phyloP scores from a whole-genome alignment of 257 asterid species.

The Lycium barbarum region DNA sequence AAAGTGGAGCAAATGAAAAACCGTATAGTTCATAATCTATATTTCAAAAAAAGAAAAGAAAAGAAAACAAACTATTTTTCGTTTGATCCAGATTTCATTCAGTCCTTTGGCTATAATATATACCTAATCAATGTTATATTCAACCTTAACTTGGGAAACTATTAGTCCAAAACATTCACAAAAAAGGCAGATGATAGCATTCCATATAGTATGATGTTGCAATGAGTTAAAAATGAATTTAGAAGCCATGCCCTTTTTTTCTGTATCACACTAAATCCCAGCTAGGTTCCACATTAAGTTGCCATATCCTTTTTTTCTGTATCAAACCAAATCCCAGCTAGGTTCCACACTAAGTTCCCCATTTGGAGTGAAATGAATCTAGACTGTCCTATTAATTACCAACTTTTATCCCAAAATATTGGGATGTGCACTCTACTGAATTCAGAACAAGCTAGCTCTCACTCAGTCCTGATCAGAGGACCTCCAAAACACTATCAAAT shows the following conservation, averaged over 20 bases:
- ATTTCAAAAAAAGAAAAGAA: not conserved
- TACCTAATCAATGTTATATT: not conserved
- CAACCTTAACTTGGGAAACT: slow-evolving; percentile 8
- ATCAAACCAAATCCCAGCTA: slow-evolving; percentile 13
- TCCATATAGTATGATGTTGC: not conserved
- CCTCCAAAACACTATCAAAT: not conserved
- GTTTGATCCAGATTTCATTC: not conserved
- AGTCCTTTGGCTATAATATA: not conserved
- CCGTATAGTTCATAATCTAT: not conserved
- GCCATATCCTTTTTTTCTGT: not conserved
- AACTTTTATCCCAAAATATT: slow-evolving; percentile 11
- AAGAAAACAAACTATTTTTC: not conserved
- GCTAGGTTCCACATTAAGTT: not conserved
- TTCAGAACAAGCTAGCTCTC: slow-evolving; percentile 10
- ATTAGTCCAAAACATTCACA: not conserved
- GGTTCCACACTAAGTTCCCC: not conserved
- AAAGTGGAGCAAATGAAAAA: not conserved
- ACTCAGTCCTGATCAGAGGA: not conserved
- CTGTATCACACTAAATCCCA: not conserved
- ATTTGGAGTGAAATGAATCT: slow-evolving; percentile 23
- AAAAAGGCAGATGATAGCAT: not conserved
- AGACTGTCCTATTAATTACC: not conserved
- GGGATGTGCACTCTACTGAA: not conserved
- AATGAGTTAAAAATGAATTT: not conserved
- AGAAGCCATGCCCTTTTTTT: not conserved